Evolutionary conservation across 1,284 basidiomycete species (phyloP).

Genomic region (Microbotryum scabiosae): DNA sequence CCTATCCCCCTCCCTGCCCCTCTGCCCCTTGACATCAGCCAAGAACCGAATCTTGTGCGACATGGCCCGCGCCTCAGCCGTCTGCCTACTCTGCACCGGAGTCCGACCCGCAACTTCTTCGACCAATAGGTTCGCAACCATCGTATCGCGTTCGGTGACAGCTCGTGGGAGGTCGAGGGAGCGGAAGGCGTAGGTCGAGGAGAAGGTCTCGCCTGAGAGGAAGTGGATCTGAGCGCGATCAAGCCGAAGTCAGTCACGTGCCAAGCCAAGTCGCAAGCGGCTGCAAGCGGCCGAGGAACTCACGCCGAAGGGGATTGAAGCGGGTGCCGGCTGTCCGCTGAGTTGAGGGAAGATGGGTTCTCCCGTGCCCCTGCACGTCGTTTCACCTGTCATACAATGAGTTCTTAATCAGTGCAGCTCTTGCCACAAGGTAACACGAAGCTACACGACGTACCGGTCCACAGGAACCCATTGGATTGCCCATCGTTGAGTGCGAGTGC

Average conservation of each 20-base stretch:
- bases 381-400: constrained; percentile 8
- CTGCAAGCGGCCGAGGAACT: background rate
- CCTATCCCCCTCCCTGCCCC: background rate
- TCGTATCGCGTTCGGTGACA: constrained; percentile 13
- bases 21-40: background rate
- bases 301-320: constrained; percentile 19
- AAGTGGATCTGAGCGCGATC: constrained; percentile 17
- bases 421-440: too few relatives aligned
- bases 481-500: constrained; percentile 58
- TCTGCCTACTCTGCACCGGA: background rate
- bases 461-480: constrained; percentile 62
- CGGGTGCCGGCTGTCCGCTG: constrained; percentile 8
- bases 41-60: background rate
- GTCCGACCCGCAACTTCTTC: background rate
- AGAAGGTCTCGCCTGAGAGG: constrained; percentile 19
- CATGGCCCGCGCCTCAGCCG: background rate
- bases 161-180: background rate
- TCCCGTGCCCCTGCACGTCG: constrained; percentile 7
- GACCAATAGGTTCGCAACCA: constrained; percentile 19
- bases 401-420: background rate
- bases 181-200: constrained; percentile 13
- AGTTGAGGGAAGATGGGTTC: constrained; percentile 27
- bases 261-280: background rate
- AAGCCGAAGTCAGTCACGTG: too few relatives aligned
- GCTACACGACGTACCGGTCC: constrained; percentile 11